These are phyloP conservation scores for Backusella tuberculispora DNA, from an alignment of 192 early-diverging fungal genomes.

Conservation along the genomic window DNA sequence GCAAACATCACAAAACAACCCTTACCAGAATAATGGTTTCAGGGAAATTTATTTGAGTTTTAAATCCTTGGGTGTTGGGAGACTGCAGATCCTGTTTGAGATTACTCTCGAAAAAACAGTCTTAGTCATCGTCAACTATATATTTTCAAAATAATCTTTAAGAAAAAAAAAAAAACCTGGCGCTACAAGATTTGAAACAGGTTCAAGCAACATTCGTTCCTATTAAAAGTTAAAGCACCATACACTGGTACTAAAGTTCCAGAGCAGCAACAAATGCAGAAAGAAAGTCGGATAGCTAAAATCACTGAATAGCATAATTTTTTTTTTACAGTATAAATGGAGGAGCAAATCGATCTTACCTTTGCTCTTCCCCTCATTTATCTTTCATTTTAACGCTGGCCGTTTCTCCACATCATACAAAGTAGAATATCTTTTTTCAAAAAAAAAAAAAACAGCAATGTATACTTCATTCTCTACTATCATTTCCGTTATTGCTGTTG, in stretches of 20 bases:
- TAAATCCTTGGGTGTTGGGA: not conserved
- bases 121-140: not conserved
- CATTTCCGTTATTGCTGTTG: not conserved
- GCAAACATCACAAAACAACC: too few relatives aligned
- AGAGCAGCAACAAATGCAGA: constrained; percentile 3
- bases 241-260: not conserved
- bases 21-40: too few relatives aligned
- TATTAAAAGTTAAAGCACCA: not conserved
- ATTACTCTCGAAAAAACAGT: not conserved
- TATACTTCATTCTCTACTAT: constrained; percentile 2
- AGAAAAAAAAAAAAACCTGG: too few relatives aligned
- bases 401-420: not conserved
- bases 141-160: not conserved
- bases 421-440: not conserved
- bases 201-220: not conserved
- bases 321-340: not conserved
- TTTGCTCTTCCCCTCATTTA: constrained; percentile 6
- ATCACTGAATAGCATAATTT: not conserved
- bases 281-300: not conserved
- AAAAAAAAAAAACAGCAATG: not conserved
- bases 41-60: constrained; percentile 3
- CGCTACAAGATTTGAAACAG: constrained; percentile 6
- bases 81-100: not conserved
- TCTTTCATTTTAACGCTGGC: not conserved
- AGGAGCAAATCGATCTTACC: not conserved